Conservation (phyloP, 345 rosid species). For the Syzygium grande region DNA sequence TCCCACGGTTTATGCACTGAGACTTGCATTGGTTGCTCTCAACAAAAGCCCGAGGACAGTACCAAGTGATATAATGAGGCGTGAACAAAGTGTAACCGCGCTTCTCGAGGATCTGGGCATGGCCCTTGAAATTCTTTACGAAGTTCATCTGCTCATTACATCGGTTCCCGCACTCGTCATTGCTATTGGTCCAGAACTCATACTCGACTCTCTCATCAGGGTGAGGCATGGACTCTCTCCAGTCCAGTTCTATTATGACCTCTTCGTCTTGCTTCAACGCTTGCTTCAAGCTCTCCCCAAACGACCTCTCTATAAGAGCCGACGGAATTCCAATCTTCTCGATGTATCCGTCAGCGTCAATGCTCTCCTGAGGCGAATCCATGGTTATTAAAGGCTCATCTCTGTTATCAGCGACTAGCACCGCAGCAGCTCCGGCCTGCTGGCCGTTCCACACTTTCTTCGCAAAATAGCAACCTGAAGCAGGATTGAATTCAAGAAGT, state of each 20-base stretch:
- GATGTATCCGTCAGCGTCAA: conserved; percentile 46
- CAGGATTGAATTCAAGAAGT: background rate
- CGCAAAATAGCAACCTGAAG: conserved; percentile 77
- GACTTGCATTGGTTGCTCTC: conserved; percentile 75
- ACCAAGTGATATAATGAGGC: conserved; percentile 97
- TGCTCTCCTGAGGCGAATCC: conserved; percentile 72
- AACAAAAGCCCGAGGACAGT: conserved; percentile 58
- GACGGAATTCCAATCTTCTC: conserved; percentile 84
- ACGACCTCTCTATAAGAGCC: conserved; percentile 61
- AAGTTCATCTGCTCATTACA: conserved; percentile 93
- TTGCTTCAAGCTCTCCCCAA: conserved; percentile 60
- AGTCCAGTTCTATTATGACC: conserved; percentile 61
- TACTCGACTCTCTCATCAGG: conserved; percentile 94
- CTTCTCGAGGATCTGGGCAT: conserved; percentile 86
- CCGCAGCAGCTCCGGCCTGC: conserved; percentile 86
- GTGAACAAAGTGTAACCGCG: conserved; percentile 80
- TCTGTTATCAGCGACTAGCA: conserved; percentile 55
- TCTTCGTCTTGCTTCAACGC: conserved; percentile 62
- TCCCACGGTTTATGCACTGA: conserved; percentile 91
- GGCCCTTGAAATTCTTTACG: conserved; percentile 77
- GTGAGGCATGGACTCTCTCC: conserved; percentile 94
- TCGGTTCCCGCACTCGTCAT: conserved; percentile 82
- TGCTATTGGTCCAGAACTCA: conserved; percentile 93
- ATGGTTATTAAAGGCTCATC: conserved; percentile 87
- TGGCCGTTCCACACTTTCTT: conserved; percentile 88